Base-by-base conservation (phyloP, 768 basidiomycete species). In the Sarcomyxa edulis region DNA sequence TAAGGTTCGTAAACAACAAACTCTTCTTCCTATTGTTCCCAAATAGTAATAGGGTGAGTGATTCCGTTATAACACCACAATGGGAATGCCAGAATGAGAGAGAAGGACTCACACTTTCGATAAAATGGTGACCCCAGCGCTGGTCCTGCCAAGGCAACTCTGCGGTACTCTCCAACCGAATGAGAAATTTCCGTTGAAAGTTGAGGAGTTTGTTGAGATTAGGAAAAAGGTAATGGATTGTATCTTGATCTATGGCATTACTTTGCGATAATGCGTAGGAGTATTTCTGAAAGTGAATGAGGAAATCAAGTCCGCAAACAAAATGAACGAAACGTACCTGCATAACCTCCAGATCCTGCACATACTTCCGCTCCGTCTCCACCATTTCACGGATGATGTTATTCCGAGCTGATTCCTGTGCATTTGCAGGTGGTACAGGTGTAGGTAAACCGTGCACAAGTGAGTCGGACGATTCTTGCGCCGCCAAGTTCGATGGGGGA, bases 1-100 rank as follows among this genome's bases (percentile, higher is more conserved):
- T 96, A 99, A 7, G 95, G 92, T 55, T 96, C 93, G 60, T 99
- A 99, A 24, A 92, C 90, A 21, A 80, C 76, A 52, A 99, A 98
- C 51, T 94, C 92, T 40, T 91, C 79, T 73, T 99, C 95, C 88
- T 97, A 71, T 76, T 76, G 69, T 71, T 66, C 58, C 64, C 41
- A 55, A 41, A 48, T 44, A 58, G 55, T 52, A 60, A 56, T 47
- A 55, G 52, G 47, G 49, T 50, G 46, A 59, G 44, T 46, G 46
- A 61, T 40, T 20, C 16, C 12, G 14, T 16, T 19, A 39, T 26
- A 18, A 37, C 21, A 43, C 37, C 28, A 46, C 60, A 74, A 75
- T 62, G 62, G 62, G 56, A 62, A 45, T 30, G 35, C 66, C 61
- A 44, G 39, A 67, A 57, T 63, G 49, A 68, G 69, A 46, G 66